These are phyloP conservation scores for Penicillium coffeae DNA, from an alignment of 495 filamentous ascomycete genomes.

Conservation along the genomic window DNA sequence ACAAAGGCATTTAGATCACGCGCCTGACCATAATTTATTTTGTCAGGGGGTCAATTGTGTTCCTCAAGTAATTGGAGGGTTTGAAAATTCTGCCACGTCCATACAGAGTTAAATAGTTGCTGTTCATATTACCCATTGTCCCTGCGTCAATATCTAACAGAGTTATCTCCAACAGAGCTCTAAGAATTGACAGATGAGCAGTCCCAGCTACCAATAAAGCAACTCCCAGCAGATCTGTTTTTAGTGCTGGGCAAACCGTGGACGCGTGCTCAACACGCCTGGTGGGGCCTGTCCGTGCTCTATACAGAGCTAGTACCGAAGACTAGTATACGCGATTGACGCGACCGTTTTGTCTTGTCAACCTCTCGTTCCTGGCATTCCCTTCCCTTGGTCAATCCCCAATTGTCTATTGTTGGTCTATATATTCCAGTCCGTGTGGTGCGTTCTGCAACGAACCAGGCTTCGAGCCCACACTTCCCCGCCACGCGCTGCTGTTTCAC, in stretches of 20 bases:
- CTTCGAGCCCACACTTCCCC: constrained; percentile 11
- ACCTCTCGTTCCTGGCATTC: constrained; percentile 1
- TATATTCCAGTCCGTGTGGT: background rate
- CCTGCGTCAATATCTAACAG: too few species aligned
- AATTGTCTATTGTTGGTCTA: background rate
- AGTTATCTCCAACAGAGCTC: too few species aligned
- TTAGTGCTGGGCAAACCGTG: constrained; percentile 5
- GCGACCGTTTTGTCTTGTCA: constrained; percentile 22
- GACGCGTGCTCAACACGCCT: constrained; percentile 31
- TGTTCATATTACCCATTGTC: too few species aligned
- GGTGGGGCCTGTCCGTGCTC: constrained; percentile 28
- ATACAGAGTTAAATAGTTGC: too few species aligned
- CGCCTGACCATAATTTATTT: too few species aligned
- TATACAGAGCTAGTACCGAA: constrained; percentile 28
- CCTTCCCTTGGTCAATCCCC: constrained; percentile 4
- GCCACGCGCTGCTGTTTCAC: constrained; percentile 3
- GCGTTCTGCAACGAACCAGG: background rate
- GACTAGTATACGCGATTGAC: constrained; percentile 31
- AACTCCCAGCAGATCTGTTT: too few species aligned
- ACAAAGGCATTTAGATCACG: background rate
- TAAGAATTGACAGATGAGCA: too few species aligned
- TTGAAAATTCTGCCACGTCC: too few species aligned
- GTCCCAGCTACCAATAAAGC: too few species aligned
- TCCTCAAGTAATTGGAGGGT: too few species aligned
- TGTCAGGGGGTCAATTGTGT: too few species aligned